A percentile compares a stretch with the other conserved stretches of the same genome.
These are phyloP conservation scores for Ascochyta koolunga DNA, from an alignment of 2,329 filamentous ascomycete genomes.

Conservation along the genomic window DNA sequence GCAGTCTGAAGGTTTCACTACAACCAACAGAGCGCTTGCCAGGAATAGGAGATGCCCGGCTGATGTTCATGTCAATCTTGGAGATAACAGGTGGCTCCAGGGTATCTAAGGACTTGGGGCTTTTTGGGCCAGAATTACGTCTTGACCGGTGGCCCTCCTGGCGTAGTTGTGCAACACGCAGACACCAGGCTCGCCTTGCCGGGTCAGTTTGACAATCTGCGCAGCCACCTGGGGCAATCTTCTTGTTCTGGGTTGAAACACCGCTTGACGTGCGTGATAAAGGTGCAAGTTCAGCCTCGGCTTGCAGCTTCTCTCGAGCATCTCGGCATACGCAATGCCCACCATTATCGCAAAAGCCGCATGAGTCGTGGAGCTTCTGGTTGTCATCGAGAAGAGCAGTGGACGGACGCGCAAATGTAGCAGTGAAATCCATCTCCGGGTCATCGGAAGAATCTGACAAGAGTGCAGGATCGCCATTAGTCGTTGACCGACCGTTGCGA, in stretches of 20 bases:
- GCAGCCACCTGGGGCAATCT: constrained; percentile 39
- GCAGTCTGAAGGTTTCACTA: constrained; percentile 43
- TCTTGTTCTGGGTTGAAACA: constrained; percentile 5
- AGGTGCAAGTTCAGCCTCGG: constrained; percentile 21
- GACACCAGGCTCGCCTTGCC: constrained; percentile 43
- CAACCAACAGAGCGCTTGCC: constrained; percentile 39
- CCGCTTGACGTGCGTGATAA: constrained; percentile 13
- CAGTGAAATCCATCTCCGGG: constrained; percentile 45
- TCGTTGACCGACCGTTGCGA: constrained; percentile 9
- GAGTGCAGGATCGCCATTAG: constrained; percentile 7
- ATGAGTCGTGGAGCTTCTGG: constrained; percentile 27
- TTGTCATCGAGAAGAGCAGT: constrained; percentile 29
- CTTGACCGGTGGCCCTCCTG: constrained; percentile 15
- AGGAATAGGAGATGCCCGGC: constrained; percentile 12
- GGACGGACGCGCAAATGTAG: constrained; percentile 24
- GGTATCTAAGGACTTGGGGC: constrained; percentile 26
- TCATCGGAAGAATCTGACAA: constrained; percentile 19
- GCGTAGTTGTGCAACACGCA: constrained; percentile 40
- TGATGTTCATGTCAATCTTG: constrained; percentile 24
- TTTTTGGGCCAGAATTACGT: constrained; percentile 7
- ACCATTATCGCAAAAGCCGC: constrained; percentile 44
- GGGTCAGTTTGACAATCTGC: constrained; percentile 45
- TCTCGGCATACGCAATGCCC: constrained; percentile 41
- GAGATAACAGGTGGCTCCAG: constrained; percentile 38
- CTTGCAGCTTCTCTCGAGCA: constrained; percentile 17